Base-by-base conservation (phyloP, 2,329 filamentous ascomycete genomes). In the Furcasterigmium furcatum region DNA sequence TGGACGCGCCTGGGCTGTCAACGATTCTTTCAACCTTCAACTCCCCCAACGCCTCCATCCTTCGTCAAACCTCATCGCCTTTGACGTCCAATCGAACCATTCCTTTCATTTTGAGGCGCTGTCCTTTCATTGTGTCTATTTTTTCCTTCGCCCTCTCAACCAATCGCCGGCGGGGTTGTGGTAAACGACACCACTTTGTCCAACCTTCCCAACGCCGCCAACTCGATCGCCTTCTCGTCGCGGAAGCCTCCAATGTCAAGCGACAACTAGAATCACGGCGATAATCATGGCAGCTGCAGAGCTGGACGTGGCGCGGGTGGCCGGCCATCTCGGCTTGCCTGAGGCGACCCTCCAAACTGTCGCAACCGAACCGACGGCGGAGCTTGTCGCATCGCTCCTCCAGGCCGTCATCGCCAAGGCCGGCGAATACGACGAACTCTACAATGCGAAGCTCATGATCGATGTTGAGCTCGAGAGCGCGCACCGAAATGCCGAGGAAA, bases 401-500 rank as follows among this genome's bases (percentile, higher is more conserved):
- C 75, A 81, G 51, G 85, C 87, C 21, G 80, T 97, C 44, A 79
- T 85, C 20, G 71, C 74, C 24, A 96, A 94, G 65, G 90, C 88
- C 29, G 87, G 85, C 57, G 90, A 96, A 58, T 85, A 82, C 57
- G 90, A 96, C 61, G 79, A 84, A 32, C 71, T 96, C 34, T 89
- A 86, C 57, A 85, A 92, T 9, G 88, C 95, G 53, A 97, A 96
- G 70, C 77, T 96, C 38, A 85, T 89, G 55, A 74, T 88, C 38
- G 90, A 96, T 58, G 94, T 99, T 38, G 91, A 97, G 71, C 79
- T 97, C 8, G 94, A 99, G 65, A 94, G 90, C 65, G 87, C 86
- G 16, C 85, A 96, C 40, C 85, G 91, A 56, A 87, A 81, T 53
- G 85, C 87, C 48, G 92, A 97, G 62, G 83, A 86, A 20, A 88